Evolutionary conservation across 768 basidiomycete genomes (phyloP).

Genomic region (Candolleomyces eurysporus): DNA sequence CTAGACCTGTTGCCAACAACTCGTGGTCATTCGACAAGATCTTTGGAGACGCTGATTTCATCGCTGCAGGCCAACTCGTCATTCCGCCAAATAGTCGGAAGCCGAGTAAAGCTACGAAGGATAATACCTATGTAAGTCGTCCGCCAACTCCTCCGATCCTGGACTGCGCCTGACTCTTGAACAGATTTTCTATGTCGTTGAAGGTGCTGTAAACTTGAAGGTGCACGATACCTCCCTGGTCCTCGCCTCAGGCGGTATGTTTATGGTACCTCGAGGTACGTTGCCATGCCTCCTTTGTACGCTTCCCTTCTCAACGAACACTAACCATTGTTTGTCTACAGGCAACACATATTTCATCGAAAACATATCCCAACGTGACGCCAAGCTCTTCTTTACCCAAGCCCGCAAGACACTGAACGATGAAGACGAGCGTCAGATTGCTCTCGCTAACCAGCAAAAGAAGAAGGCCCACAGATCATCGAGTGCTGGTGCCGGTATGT

Average conservation of each 20-base stretch:
- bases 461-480: conserved; percentile 22
- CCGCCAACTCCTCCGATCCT: background rate
- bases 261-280: conserved; percentile 86
- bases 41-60: conserved; percentile 86
- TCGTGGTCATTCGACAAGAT: conserved; percentile 89
- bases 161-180: background rate
- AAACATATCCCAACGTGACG: conserved; percentile 80
- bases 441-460: conserved; percentile 16
- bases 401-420: conserved; percentile 46
- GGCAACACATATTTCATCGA: conserved; percentile 91
- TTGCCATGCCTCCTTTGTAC: conserved; percentile 3
- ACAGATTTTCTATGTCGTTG: conserved; percentile 65
- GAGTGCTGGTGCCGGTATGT: conserved; percentile 19
- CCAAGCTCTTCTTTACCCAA: conserved; percentile 89
- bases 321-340: conserved; percentile 23
- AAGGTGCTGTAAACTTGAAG: conserved; percentile 85
- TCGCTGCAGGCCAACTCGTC: conserved; percentile 85
- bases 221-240: conserved; percentile 79
- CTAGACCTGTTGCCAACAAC: conserved; percentile 55
- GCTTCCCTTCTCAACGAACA: background rate
- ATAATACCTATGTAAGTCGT: conserved; percentile 63
- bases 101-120: conserved; percentile 84
- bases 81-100: conserved; percentile 82
- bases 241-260: conserved; percentile 80
- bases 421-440: conserved; percentile 20